Conservation (phyloP, 2,329 filamentous ascomycete species). For the Fusarium sp. region DNA sequence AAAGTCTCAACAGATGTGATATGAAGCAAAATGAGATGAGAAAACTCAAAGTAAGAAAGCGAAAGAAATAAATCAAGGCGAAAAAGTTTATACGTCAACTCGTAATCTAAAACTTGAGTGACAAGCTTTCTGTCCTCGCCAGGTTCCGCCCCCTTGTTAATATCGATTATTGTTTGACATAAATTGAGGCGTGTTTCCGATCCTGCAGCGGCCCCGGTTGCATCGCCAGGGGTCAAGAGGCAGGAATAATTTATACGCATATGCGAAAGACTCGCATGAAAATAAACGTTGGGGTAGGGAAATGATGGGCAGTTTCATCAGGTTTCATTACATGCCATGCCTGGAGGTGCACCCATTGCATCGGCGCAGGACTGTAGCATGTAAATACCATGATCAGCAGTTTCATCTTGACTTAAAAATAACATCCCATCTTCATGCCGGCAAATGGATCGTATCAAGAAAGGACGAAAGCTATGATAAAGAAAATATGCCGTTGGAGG, state of each 20-base stretch:
- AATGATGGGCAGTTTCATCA: constrained; percentile 35
- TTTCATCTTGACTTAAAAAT: constrained; percentile 16
- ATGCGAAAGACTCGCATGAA: constrained; percentile 24
- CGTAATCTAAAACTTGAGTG: neutral
- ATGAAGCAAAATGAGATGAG: neutral
- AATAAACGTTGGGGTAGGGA: constrained; percentile 6
- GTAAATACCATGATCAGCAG: constrained; percentile 12
- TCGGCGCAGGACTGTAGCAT: constrained; percentile 1
- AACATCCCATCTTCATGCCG: neutral
- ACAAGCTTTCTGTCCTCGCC: neutral
- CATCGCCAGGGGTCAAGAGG: constrained; percentile 5
- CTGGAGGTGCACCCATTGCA: neutral
- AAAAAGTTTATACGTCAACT: neutral
- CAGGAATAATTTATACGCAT: constrained; percentile 1
- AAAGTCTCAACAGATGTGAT: neutral
- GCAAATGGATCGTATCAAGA: neutral
- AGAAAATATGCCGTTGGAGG: constrained; percentile 42
- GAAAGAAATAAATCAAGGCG: neutral
- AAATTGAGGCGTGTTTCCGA: constrained; percentile 37
- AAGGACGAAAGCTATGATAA: constrained; percentile 5
- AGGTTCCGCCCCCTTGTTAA: constrained; percentile 6
- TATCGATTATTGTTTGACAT: constrained; percentile 32
- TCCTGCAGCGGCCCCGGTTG: constrained; percentile 21
- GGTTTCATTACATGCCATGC: constrained; percentile 25
- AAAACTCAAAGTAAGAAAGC: neutral